Conservation (phyloP, 2,329 filamentous ascomycete genomes). For the Xylariaceae sp. region DNA sequence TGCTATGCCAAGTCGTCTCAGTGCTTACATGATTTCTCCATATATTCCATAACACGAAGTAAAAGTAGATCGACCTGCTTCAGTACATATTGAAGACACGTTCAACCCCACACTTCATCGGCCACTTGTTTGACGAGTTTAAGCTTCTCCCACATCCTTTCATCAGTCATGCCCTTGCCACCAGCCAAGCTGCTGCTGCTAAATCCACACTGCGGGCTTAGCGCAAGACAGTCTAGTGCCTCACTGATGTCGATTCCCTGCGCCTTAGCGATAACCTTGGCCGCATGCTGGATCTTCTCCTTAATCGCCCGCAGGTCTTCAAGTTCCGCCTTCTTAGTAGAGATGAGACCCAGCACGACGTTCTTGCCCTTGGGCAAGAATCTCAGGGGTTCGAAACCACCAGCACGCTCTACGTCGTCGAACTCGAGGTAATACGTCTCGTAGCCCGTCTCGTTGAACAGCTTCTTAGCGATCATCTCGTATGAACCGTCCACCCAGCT, state of each 20-base stretch:
- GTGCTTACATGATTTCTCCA: no score
- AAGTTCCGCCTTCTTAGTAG: slow-evolving; percentile 54
- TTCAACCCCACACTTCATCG: slow-evolving; percentile 33
- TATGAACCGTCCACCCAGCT: slow-evolving; percentile 59
- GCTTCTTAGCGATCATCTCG: slow-evolving; percentile 55
- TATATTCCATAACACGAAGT: background rate
- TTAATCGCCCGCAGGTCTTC: slow-evolving; percentile 53
- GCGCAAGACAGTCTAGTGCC: slow-evolving; percentile 59
- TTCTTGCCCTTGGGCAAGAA: slow-evolving; percentile 55
- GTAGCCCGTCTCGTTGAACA: slow-evolving; percentile 55
- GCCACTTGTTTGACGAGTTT: slow-evolving; percentile 35
- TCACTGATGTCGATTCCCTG: slow-evolving; percentile 58
- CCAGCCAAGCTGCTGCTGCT: slow-evolving; percentile 39
- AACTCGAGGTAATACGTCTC: slow-evolving; percentile 61
- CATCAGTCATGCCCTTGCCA: slow-evolving; percentile 36
- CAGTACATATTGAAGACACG: background rate
- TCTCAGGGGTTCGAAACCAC: slow-evolving; percentile 56
- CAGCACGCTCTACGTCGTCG: slow-evolving; percentile 53
- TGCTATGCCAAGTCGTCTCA: no score
- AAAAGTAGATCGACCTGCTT: no score
- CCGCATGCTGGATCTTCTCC: slow-evolving; percentile 51
- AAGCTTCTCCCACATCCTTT: slow-evolving; percentile 39
- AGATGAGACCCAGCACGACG: slow-evolving; percentile 57
- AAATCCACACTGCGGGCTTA: slow-evolving; percentile 62
- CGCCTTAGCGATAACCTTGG: slow-evolving; percentile 63